Base-by-base conservation (phyloP, 257 asterid genomes). In the Solanum boliviense region DNA sequence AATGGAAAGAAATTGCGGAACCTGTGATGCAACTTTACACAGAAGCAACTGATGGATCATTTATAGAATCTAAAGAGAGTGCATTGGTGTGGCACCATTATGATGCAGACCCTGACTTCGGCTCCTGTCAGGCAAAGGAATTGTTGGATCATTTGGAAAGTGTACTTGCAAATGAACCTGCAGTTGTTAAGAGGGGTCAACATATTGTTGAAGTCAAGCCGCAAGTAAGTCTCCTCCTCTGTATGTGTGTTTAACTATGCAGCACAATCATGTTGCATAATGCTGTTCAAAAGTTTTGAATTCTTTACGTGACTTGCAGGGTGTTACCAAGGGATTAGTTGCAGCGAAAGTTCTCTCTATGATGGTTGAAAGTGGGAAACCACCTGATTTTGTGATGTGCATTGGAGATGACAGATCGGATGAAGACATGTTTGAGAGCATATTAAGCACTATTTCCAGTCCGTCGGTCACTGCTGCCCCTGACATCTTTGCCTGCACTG, bases 171-270 rank as follows among this genome's bases (percentile, higher is more conserved):
- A 96, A 96, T 89, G 99, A 94, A 91, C 98, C 99, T 68, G 99
- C 96, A 25, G 98, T 94, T 87, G 99, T 94, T 67, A 92, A 90
- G 88, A 94, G 99, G 91, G 99, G 99, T 73, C 98, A 95, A 87
- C 98, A 95, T 41, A 96, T 96, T 85, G 97, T 95, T 23, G 99
- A 96, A 95, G 98, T 96, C 18, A 96, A 96, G 90, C 99, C 99
- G 13, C 99, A 95, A 87, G 99, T 95, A 93, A 32, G 91, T 52
- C 36, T 81, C 58, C 25, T 86, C 48, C 73, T 74, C 46, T 38
- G 34, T 38, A 31, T 25, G 84, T 76, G 34, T 36, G 8, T 38
- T 75, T 76, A 13, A 78, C 7, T 25, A 27, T 78, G 20, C 62
- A 41, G 60, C 84, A 41, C 62, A 41, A 78, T 12, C 84, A 78